These are phyloP conservation scores for Penicillium chermesinum DNA, from an alignment of 495 filamentous ascomycete species.

Conservation along the genomic window DNA sequence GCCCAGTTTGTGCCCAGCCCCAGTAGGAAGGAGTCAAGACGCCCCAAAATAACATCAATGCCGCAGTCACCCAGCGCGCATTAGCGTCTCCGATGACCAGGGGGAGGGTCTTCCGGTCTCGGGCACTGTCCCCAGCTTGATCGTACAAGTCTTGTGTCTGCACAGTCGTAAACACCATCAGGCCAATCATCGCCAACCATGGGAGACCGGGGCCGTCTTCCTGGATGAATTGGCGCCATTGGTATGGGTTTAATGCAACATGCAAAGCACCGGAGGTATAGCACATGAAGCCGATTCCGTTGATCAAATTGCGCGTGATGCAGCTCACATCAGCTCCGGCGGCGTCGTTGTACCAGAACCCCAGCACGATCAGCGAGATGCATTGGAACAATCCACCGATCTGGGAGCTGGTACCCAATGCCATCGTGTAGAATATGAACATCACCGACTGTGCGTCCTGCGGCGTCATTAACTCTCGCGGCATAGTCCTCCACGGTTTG, in stretches of 20 bases:
- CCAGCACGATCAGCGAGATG: conserved; percentile 31
- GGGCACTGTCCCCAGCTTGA: conserved; percentile 38
- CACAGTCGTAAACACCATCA: conserved; percentile 46
- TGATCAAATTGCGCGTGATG: conserved; percentile 42
- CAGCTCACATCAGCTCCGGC: conserved; percentile 36
- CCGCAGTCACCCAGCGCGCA: conserved; percentile 35
- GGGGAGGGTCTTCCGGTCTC: conserved; percentile 38
- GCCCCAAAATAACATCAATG: conserved; percentile 40
- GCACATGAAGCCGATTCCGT: conserved; percentile 33
- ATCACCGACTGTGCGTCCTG: conserved; percentile 24
- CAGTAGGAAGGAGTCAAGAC: conserved; percentile 9
- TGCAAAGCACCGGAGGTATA: conserved; percentile 28
- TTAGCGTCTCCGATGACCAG: conserved; percentile 39
- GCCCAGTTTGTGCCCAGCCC: neutral
- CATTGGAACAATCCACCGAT: conserved; percentile 21
- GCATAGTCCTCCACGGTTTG: conserved; percentile 56
- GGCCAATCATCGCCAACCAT: conserved; percentile 43
- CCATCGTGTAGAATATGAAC: neutral
- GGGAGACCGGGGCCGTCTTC: neutral
- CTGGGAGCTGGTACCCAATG: conserved; percentile 30
- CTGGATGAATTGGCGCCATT: neutral
- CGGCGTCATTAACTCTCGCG: conserved; percentile 31
- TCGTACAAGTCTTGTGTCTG: conserved; percentile 50
- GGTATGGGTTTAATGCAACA: conserved; percentile 5
- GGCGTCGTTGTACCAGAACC: conserved; percentile 53